phyloP scores from a whole-genome alignment of 441 rosid genomes.

The Euphorbia corollata region DNA sequence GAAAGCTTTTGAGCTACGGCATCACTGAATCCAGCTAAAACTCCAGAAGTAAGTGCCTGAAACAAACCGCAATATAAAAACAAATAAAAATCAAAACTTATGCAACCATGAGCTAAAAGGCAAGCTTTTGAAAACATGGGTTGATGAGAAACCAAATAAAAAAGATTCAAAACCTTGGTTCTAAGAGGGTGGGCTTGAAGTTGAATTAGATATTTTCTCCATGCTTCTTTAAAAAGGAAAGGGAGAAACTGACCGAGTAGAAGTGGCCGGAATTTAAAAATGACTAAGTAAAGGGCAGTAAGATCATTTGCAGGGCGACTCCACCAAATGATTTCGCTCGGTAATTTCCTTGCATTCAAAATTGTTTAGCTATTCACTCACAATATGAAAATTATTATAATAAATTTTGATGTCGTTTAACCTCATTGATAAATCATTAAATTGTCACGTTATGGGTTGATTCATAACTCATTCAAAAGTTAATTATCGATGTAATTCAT shows the following conservation, averaged over 20 bases:
- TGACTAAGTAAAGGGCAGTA: no score
- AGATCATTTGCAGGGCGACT: no score
- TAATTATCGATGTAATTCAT: no score
- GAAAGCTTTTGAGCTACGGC: constrained; percentile 74
- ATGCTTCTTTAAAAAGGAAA: constrained; percentile 40
- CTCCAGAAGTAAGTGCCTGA: constrained; percentile 75
- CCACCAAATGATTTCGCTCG: neutral
- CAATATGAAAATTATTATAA: no score
- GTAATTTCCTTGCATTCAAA: no score
- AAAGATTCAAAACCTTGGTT: constrained; percentile 48
- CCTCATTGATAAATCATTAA: no score
- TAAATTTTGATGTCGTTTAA: no score
- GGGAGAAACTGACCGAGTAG: neutral
- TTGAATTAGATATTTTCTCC: constrained; percentile 79
- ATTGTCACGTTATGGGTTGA: no score
- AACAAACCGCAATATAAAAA: neutral
- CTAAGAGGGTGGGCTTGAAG: constrained; percentile 71
- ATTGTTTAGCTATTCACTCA: no score
- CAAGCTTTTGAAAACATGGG: neutral
- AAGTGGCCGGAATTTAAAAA: no score
- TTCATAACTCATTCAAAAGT: no score
- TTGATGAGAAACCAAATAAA: neutral
- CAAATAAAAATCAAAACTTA: neutral
- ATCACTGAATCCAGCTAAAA: constrained; percentile 68
- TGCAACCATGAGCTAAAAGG: neutral